Base-by-base conservation (phyloP, 495 filamentous ascomycete genomes). In the Penicillium turbatum region DNA sequence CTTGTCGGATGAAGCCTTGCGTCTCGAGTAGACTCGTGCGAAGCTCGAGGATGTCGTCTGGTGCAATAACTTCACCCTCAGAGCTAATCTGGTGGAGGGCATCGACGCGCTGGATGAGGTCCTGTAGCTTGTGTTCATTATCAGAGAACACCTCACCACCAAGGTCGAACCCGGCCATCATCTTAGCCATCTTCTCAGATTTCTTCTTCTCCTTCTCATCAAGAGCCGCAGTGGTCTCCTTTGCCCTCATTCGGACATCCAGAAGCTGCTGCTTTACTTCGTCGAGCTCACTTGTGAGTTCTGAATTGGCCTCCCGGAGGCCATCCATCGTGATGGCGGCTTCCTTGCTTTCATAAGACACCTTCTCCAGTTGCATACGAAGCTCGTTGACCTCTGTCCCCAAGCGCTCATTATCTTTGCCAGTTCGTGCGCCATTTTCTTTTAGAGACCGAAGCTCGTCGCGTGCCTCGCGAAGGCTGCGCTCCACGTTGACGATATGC, bases 201-300 rank as follows among this genome's bases (percentile, higher is more conserved):
- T 97, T 98, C 77, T 90, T 92, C 79, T 90, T 92, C 71, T 97
- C 93, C 76, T 97, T 98, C 72, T 97, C 93, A 60, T 97, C 91
- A 3, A 92, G 66, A 12, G 85, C 86, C 2, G 89, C 89, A 27
- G 82, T 86, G 4, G 89, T 95, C 72, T 97, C 95, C 75, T 90
- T 93, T 43, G 92, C 91, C 59, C 82, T 88, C 88, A 98, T 95
- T 71, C 90, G 89, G 29, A 92, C 88, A 71, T 98, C 91, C 3
- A 97, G 79, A 49, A 98, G 86, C 59, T 97, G 89, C 65, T 97
- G 95, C 72, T 98, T 98, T 35, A 97, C 83, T 35, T 96, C 92
- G 63, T 97, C 92, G 16, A 98, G 72, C 66, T 98, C 93, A 11
- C 83, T 65, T 1, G 92, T 96, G 26, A 98, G 82, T 67, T 98